Conservation (phyloP, 371 early-diverging fungal genomes). For the Mortierella sp. region DNA sequence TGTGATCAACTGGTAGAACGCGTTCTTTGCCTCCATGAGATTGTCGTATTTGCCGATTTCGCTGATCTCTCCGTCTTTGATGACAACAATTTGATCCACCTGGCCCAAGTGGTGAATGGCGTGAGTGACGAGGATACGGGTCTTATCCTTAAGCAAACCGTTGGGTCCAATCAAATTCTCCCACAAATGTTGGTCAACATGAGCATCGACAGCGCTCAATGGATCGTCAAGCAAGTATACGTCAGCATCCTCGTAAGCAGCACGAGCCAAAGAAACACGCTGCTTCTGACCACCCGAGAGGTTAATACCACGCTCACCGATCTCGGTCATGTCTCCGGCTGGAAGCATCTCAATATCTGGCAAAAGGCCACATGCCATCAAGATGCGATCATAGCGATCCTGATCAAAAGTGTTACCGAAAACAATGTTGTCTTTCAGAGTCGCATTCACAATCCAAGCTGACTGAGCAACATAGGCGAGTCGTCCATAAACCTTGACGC, state of each 20-base stretch:
- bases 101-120: slow-evolving; percentile 58
- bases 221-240: slow-evolving; percentile 73
- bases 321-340: slow-evolving; percentile 74
- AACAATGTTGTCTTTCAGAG: slow-evolving; percentile 64
- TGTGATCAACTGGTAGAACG: slow-evolving; percentile 44
- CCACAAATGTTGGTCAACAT: slow-evolving; percentile 55
- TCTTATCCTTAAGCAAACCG: slow-evolving; percentile 71
- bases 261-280: slow-evolving; percentile 62
- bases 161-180: slow-evolving; percentile 63
- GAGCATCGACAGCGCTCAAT: slow-evolving; percentile 70
- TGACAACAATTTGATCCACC: slow-evolving; percentile 66
- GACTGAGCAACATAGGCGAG: slow-evolving; percentile 64
- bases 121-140: slow-evolving; percentile 64
- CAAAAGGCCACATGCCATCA: slow-evolving; percentile 68
- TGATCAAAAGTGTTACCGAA: slow-evolving; percentile 66
- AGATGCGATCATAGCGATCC: slow-evolving; percentile 59
- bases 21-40: slow-evolving; percentile 58
- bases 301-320: slow-evolving; percentile 66
- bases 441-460: slow-evolving; percentile 69
- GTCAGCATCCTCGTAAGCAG: slow-evolving; percentile 62
- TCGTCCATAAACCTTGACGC: slow-evolving; percentile 57
- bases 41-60: slow-evolving; percentile 68
- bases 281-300: slow-evolving; percentile 67
- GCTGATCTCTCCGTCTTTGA: slow-evolving; percentile 68
- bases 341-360: slow-evolving; percentile 74